Evolutionary conservation across 441 rosid species (phyloP), one percentile per base, ranked within the genome.

Genomic region (Isatis lusitanica): DNA sequence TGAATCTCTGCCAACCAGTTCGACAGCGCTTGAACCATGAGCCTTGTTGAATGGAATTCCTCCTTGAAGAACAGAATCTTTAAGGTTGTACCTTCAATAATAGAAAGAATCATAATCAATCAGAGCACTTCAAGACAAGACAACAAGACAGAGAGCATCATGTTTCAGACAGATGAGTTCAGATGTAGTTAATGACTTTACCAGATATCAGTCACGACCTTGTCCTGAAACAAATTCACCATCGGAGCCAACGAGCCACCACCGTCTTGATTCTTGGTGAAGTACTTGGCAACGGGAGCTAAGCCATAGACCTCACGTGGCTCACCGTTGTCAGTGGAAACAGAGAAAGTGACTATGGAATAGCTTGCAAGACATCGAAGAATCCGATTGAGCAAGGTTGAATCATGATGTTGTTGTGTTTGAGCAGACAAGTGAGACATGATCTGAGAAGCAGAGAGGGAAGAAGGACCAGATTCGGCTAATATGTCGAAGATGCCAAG

Each of bases 261-360:
- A 12, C 69, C 80, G 4, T 63, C 76, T 63, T 72, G 60, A 69
- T 78, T 80, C 71, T 39, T 74, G 36, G 71, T 36, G 69, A 87
- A 87, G 75, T 80, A 82, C 60, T 75, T 80, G 68, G 90, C 73
- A 13, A 83, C 82, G 5, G 86, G 86, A 57, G 82, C 79, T 81
- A 83, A 69, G 24, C 90, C 85, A 71, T 80, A 81, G 38, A 80
- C 58, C 50, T 43, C 63, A 28, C 43, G 36, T 70, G 66, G 59
- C 43, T 48, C 74, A 18, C 63, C 46, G 2, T 80, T 38, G 16
- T 71, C 63, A 28, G 51, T 36, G 63, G 48, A 66, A 59, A 76
- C 73, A 52, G 82, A 79, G 76, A 77, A 78, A 1, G 81, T 73
- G 38, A 84, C 66, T 35, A 85, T 66, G 2, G 85, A 81, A 58